phyloP scores from a whole-genome alignment of 306 rosid species.

The Malus sylvestris region DNA sequence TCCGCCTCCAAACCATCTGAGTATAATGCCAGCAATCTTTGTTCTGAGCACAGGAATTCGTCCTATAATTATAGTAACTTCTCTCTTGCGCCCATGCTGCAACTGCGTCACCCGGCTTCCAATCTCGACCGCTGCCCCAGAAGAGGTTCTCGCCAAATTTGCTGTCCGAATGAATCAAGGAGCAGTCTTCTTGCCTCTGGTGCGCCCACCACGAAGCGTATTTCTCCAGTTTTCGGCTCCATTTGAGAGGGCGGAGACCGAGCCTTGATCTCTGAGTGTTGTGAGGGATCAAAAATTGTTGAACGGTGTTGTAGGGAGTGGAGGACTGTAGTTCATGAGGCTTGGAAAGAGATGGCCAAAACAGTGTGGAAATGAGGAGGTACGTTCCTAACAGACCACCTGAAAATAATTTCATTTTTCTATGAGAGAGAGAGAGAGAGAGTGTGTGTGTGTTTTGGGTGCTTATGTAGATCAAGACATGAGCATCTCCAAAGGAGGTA shows the following conservation, averaged over 20 bases:
- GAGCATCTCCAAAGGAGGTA: neutral
- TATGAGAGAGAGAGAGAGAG: neutral
- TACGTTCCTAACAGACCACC: neutral
- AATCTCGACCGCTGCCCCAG: slow-evolving; percentile 27
- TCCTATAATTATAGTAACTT: slow-evolving; percentile 9
- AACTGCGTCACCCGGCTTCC: slow-evolving; percentile 27
- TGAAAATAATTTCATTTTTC: neutral
- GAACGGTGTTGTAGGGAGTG: neutral
- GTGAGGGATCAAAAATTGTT: slow-evolving; percentile 22
- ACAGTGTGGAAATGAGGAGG: slow-evolving; percentile 2
- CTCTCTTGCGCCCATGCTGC: slow-evolving; percentile 25
- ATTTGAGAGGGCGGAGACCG: slow-evolving; percentile 27
- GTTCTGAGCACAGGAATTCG: slow-evolving; percentile 13
- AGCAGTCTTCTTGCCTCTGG: slow-evolving; percentile 18
- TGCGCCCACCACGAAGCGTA: slow-evolving; percentile 19
- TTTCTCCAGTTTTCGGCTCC: slow-evolving; percentile 18
- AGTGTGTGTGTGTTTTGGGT: neutral
- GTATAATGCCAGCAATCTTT: slow-evolving; percentile 28
- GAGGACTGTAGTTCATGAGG: neutral
- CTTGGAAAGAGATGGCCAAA: slow-evolving; percentile 4
- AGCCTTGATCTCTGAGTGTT: slow-evolving; percentile 20
- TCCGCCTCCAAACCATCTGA: slow-evolving; percentile 25
- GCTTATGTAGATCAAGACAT: neutral
- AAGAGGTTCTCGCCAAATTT: slow-evolving; percentile 27
- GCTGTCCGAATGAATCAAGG: slow-evolving; percentile 23